Conservation (phyloP, 2,329 filamentous ascomycete genomes). For the Fusarium sp. region DNA sequence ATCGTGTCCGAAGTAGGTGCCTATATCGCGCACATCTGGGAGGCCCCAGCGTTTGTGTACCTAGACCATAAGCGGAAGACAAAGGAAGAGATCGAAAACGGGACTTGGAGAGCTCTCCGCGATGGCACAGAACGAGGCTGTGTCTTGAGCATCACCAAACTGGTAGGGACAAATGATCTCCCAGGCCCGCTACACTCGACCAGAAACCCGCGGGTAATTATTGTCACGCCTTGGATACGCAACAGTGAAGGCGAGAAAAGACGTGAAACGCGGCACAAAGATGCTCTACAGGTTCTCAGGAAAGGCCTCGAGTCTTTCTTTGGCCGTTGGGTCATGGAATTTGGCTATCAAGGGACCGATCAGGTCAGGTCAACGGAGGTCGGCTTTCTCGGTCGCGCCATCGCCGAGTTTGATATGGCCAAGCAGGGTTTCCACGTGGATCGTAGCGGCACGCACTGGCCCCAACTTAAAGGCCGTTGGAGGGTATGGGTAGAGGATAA, state of each 20-base stretch:
- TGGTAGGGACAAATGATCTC: not conserved
- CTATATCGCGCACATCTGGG: slow-evolving; percentile 42
- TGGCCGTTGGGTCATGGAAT: too few species aligned
- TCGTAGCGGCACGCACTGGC: too few species aligned
- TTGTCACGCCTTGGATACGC: not conserved
- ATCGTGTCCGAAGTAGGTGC: slow-evolving; percentile 30
- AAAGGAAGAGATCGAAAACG: slow-evolving; percentile 8
- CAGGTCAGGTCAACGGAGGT: not conserved
- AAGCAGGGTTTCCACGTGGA: not conserved
- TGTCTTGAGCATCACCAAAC: not conserved
- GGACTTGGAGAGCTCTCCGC: slow-evolving; percentile 4
- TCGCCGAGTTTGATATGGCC: not conserved
- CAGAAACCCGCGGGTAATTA: not conserved
- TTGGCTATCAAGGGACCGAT: not conserved
- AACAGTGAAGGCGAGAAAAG: too few species aligned
- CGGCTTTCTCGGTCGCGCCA: not conserved
- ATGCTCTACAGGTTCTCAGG: not conserved
- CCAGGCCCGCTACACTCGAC: not conserved
- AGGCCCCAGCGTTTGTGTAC: slow-evolving; percentile 33
- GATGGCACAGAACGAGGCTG: not conserved
- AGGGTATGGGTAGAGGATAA: not conserved
- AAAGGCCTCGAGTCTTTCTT: not conserved
- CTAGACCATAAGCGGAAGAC: not conserved
- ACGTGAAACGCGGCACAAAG: not conserved
- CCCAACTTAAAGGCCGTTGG: not conserved